A percentile compares a stretch with the other conserved stretches of the same genome.
Evolutionary conservation across 2,329 filamentous ascomycete species (phyloP).

Genomic region (Tolypocladium paradoxum): DNA sequence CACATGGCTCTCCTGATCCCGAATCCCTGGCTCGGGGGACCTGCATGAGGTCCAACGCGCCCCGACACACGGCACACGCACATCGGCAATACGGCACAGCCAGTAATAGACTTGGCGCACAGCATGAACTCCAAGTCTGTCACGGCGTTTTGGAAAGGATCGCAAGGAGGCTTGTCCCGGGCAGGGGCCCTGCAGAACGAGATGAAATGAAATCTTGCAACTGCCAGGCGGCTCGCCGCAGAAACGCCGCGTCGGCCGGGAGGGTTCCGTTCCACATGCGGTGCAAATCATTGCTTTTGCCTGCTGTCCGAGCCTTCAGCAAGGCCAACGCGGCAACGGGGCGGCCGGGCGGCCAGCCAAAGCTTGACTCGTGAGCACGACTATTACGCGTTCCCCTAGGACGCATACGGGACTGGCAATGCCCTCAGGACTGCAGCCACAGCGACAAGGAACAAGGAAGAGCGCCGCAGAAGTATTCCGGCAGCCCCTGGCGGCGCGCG

Average conservation of each 20-base stretch:
- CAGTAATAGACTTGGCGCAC: background rate
- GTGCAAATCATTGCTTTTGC: too few species aligned
- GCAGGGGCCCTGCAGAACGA: background rate
- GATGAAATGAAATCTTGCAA: too few species aligned
- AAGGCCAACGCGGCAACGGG: too few species aligned
- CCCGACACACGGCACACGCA: background rate
- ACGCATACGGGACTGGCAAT: background rate
- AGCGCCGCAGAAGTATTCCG: too few species aligned
- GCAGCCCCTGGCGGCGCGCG: too few species aligned
- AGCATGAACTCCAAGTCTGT: too few species aligned
- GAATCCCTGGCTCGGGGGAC: background rate
- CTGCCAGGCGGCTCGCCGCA: background rate
- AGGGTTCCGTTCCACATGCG: too few species aligned
- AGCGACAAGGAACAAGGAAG: background rate
- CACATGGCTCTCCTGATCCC: background rate
- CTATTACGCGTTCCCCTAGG: background rate
- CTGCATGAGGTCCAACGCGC: background rate
- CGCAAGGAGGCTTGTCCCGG: background rate
- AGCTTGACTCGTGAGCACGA: background rate
- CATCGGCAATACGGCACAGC: background rate
- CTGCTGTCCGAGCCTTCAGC: too few species aligned
- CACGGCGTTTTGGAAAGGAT: background rate
- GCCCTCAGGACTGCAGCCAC: background rate
- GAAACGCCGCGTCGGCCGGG: background rate
- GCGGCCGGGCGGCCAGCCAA: background rate